A percentile compares a stretch with the other conserved stretches of the same genome.
Evolutionary conservation across 495 filamentous ascomycete species (phyloP).

Genomic region (Cercophora scortea): DNA sequence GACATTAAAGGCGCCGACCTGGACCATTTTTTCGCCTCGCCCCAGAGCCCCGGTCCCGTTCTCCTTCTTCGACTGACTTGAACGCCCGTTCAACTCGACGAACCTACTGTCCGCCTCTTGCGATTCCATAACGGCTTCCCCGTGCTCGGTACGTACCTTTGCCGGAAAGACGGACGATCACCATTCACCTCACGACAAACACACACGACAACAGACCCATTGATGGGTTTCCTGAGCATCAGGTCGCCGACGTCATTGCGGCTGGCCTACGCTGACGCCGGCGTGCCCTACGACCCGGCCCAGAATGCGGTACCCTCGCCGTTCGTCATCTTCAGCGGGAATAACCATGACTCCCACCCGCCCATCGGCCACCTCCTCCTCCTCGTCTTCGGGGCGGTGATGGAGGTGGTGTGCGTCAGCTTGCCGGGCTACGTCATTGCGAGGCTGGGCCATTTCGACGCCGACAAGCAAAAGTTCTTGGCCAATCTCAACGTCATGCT

Average conservation of each 20-base stretch:
- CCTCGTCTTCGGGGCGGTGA: conserved; percentile 90
- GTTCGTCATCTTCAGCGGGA: conserved; percentile 19
- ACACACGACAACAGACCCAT: too few species aligned
- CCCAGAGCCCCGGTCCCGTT: too few species aligned
- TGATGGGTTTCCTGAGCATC: conserved; percentile 34
- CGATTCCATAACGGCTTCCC: too few species aligned
- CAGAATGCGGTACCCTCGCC: conserved; percentile 14
- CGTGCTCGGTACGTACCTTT: too few species aligned
- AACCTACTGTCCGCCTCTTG: too few species aligned
- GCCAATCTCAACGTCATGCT: conserved; percentile 90
- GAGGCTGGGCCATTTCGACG: conserved; percentile 81
- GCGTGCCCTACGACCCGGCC: conserved; percentile 13
- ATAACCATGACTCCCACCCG: conserved; percentile 42
- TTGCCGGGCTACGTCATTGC: conserved; percentile 94
- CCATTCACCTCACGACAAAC: too few species aligned
- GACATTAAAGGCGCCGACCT: too few species aligned
- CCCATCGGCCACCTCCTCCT: conserved; percentile 69
- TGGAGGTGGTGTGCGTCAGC: conserved; percentile 93
- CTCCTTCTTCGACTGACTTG: too few species aligned
- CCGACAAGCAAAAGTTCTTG: conserved; percentile 88
- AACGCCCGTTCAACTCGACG: too few species aligned
- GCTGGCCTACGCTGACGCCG: conserved; percentile 28
- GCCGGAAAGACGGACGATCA: too few species aligned
- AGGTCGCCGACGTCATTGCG: conserved; percentile 61
- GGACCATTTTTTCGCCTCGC: too few species aligned